A percentile compares a stretch with the other conserved stretches of the same genome.
Evolutionary conservation across 306 rosid genomes (phyloP).

Genomic region (Begonia masoniana): DNA sequence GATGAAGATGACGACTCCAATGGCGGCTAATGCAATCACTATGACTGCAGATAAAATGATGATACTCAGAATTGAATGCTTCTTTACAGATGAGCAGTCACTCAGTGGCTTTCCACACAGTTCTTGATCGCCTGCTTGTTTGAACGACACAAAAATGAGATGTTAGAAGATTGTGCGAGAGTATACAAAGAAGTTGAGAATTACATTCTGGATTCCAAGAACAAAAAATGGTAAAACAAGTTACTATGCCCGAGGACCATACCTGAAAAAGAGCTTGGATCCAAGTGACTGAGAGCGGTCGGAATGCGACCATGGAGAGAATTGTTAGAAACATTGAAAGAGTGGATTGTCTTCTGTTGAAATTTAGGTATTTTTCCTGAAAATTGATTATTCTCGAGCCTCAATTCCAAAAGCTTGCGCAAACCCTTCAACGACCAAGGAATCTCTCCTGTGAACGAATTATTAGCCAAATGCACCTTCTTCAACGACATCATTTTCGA

Average conservation of each 20-base stretch:
- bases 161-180: background rate
- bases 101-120: slow-evolving; percentile 64
- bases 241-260: background rate
- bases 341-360: background rate
- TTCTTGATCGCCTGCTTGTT: slow-evolving; percentile 42
- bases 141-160: slow-evolving; percentile 1
- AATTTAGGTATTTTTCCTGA: background rate
- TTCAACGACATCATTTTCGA: background rate
- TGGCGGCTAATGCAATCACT: slow-evolving; percentile 27
- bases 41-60: slow-evolving; percentile 29
- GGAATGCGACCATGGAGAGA: slow-evolving; percentile 25
- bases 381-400: background rate
- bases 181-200: background rate
- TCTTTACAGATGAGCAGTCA: slow-evolving; percentile 16
- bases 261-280: no score
- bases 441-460: background rate
- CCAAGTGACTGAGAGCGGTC: no score
- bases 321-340: slow-evolving; percentile 15
- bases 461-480: background rate
- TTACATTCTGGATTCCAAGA: no score
- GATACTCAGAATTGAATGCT: slow-evolving; percentile 19
- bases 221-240: background rate
- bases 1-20: slow-evolving; percentile 24
- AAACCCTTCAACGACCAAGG: background rate
- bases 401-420: background rate